These are phyloP conservation scores for Geotrichum reessii DNA, from an alignment of 1,139 yeast genomes.

Conservation along the genomic window DNA sequence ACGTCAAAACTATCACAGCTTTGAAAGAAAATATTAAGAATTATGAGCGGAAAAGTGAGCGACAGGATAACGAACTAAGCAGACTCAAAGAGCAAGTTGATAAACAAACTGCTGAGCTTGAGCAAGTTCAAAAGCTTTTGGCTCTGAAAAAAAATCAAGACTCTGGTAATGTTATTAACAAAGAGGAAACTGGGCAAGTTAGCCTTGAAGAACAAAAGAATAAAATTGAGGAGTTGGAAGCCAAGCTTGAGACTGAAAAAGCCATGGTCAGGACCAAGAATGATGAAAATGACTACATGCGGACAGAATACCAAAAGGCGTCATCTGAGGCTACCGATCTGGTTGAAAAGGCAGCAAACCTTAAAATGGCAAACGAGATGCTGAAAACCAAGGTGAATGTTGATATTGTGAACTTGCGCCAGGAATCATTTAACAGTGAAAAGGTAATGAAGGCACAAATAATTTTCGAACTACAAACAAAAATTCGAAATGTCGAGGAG, in stretches of 20 bases:
- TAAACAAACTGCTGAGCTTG: constrained; percentile 15
- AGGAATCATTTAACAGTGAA: constrained; percentile 31
- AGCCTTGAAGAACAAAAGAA: constrained; percentile 21
- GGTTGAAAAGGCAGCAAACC: constrained; percentile 37
- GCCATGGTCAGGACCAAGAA: constrained; percentile 39
- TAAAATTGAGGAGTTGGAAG: constrained; percentile 42
- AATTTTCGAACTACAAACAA: constrained; percentile 29
- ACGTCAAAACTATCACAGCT: constrained; percentile 30
- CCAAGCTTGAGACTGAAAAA: constrained; percentile 39
- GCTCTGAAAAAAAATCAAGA: constrained; percentile 10
- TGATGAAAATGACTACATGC: constrained; percentile 62
- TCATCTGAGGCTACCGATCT: constrained; percentile 51
- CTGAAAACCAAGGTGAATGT: constrained; percentile 32
- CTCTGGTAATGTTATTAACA: not conserved
- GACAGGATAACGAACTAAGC: constrained; percentile 21
- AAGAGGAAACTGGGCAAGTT: constrained; percentile 8
- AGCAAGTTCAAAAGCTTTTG: constrained; percentile 7
- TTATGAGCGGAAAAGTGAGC: constrained; percentile 30
- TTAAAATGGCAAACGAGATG: constrained; percentile 35
- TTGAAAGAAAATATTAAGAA: constrained; percentile 26
- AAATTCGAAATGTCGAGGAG: constrained; percentile 33
- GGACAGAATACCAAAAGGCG: constrained; percentile 59
- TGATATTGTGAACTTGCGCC: constrained; percentile 27
- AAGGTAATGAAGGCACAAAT: constrained; percentile 30
- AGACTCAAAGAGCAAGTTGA: constrained; percentile 13